Conservation (phyloP, 2,329 filamentous ascomycete genomes). For the Nemania bipapillata region DNA sequence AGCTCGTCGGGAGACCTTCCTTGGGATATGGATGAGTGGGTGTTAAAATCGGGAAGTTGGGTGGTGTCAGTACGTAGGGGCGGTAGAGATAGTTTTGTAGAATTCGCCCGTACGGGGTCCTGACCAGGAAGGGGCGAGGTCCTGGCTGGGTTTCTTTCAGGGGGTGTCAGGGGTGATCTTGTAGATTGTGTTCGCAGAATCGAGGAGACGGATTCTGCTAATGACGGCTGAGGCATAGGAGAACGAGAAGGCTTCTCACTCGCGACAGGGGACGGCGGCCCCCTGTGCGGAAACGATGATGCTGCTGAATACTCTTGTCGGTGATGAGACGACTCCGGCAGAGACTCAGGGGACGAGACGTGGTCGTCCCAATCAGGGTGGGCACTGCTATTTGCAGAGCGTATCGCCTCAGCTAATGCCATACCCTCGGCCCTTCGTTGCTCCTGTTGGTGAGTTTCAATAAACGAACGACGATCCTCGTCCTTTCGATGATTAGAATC, state of each 20-base stretch:
- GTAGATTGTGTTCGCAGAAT: constrained; percentile 47
- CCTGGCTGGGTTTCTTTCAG: constrained; percentile 35
- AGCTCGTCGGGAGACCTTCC: constrained; percentile 46
- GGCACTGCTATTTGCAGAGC: constrained; percentile 51
- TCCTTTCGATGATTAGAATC: constrained; percentile 56
- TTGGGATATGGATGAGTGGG: constrained; percentile 35
- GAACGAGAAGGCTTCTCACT: constrained; percentile 42
- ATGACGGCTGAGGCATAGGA: constrained; percentile 39
- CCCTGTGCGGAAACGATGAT: constrained; percentile 38
- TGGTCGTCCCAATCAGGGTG: constrained; percentile 51
- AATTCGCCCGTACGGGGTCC: constrained; percentile 25
- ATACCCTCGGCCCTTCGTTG: constrained; percentile 70
- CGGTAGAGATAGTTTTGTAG: constrained; percentile 35
- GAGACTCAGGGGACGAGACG: constrained; percentile 48
- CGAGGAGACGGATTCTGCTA: constrained; percentile 45
- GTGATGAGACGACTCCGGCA: constrained; percentile 37
- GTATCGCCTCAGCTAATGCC: constrained; percentile 65
- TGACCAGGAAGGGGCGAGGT: constrained; percentile 34
- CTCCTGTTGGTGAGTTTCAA: constrained; percentile 68
- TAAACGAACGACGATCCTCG: constrained; percentile 67
- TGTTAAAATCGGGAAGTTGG: constrained; percentile 41
- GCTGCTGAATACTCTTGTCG: constrained; percentile 27
- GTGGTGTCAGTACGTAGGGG: constrained; percentile 22
- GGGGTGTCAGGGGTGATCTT: constrained; percentile 43
- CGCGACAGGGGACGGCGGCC: constrained; percentile 38